Evolutionary conservation across 1,139 yeast genomes (phyloP), one percentile per base, ranked within the genome.

Genomic region (Candida tetrigidarum): DNA sequence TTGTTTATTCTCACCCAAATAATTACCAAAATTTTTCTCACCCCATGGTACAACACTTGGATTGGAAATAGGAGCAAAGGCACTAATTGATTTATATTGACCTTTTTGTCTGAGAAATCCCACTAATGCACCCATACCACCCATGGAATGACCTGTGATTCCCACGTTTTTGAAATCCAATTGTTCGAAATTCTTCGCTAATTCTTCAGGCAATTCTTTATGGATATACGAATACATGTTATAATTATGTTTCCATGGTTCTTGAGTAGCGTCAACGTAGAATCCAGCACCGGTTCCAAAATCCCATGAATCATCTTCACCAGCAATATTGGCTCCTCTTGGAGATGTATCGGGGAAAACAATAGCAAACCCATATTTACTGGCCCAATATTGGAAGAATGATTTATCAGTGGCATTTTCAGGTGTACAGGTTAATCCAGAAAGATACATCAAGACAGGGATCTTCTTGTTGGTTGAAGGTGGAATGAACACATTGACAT

Each of bases 331-430:
- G n/a, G 88, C 87, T n/a, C 96, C 97, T 55, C 98, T 81, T 45
- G 99, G 98, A 2, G 98, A 92, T 3, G 99, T 93, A 64, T 93
- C 99, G 14, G 99, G 98, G 64, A 87, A 92, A 1, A 93, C 89
- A 19, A 93, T 67, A 0, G 96, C 96, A 63, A 93, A 84, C 2
- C 96, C 96, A 59, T 81, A 81, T 59, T 86, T 79, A 52, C 84
- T 79, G 8, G 97, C 97, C 64, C 83, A 84, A 49, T 84, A 81
- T 58, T 86, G 93, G 71, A 95, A 80, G 57, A 83, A 88, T 1
- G 97, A 96, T 77, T 93, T 93, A 60, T 93, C 99, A n/a, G 89
- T 76, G 47, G 96, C 96, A 63, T 92, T 93, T 67, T 89, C 83
- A 36, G 97, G 97, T 1, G 96, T 85, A 63, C 98, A 93, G 1